A percentile compares a stretch with the other conserved stretches of the same genome.
phyloP scores from a whole-genome alignment of 2,329 filamentous ascomycete species.

The Colletotrichum brevisporum region DNA sequence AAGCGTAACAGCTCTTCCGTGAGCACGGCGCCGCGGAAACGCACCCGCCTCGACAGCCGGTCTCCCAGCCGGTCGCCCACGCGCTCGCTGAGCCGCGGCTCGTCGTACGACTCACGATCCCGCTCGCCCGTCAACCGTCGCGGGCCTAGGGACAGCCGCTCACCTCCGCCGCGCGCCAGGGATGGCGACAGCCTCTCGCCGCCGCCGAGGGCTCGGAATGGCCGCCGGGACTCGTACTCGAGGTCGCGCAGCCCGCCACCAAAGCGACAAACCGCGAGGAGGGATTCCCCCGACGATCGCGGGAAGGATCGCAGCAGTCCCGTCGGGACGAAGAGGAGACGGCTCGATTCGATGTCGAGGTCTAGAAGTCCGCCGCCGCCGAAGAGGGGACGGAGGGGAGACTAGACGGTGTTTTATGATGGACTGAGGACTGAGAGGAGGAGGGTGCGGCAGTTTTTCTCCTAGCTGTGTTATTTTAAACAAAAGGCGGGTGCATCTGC shows the following conservation, averaged over 20 bases:
- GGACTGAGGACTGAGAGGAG: not conserved
- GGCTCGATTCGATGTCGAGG: constrained; percentile 42
- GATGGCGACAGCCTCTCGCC: constrained; percentile 43
- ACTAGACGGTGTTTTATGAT: constrained; percentile 25
- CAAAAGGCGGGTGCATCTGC: no score
- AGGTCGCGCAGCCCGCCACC: constrained; percentile 43
- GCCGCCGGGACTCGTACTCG: constrained; percentile 42
- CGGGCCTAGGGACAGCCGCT: constrained; percentile 41
- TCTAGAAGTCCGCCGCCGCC: constrained; percentile 44
- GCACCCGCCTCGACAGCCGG: constrained; percentile 39
- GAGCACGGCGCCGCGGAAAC: constrained; percentile 47
- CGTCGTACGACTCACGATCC: constrained; percentile 48
- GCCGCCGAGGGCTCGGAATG: constrained; percentile 42
- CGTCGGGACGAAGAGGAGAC: constrained; percentile 42
- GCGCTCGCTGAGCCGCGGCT: constrained; percentile 45
- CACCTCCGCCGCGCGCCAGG: constrained; percentile 35
- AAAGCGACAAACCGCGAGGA: constrained; percentile 22
- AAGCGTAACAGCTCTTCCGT: constrained; percentile 53
- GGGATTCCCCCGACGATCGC: constrained; percentile 17
- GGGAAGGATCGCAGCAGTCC: constrained; percentile 30
- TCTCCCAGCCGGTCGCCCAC: constrained; percentile 43
- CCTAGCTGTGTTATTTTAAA: no score
- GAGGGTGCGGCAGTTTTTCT: not conserved
- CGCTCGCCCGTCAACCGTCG: constrained; percentile 39
- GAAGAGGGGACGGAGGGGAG: constrained; percentile 46